Evolutionary conservation across 208 protist species (phyloP), one percentile per base, ranked within the genome.

Genomic region (Angomonas deanei): DNA sequence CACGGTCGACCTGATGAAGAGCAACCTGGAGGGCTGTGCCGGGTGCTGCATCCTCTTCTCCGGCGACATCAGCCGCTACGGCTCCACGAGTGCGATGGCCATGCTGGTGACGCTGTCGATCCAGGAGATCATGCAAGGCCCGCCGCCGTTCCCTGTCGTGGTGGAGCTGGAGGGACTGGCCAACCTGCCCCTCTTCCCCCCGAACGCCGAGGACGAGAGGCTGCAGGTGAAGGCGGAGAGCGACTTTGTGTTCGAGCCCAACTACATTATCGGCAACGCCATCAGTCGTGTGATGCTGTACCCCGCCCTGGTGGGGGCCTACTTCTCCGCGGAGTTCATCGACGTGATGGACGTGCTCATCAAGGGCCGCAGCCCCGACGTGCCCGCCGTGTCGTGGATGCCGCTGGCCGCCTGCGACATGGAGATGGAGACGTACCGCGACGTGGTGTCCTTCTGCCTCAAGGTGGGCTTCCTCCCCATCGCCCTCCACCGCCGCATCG

Each of bases 231-330:
- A 84, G 65, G 82, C 86, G 0, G 74, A 84, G 53, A 46, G 56
- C 10, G 83, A 93, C 72, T 93, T 84, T 61, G 83, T 91, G 17
- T 93, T 88, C 68, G 83, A 91, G 67, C 86, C 86, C 0, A 88
- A 90, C 70, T 93, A 82, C 55, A 72, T 90, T 46, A 86, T 93
- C 53, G 86, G 86, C 42, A 93, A 93, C 56, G 80, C 86, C 15
- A 56, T 93, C 49, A 91, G 83, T 58, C 78, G 86, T 32, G 64
- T 78, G 34, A 93, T 93, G 86, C 65, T 93, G 21, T 85, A 78
- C 49, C 82, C 86, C 3, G 74, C 69, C 19, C 3, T 30, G 4
- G 66, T 91, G 52, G 72, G 78, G 2, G 80, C 79, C 28, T 93
- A 90, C 71, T 93, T 93, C 55, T 86, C 86, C 74, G 76, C 72